Percentiles rank a stretch among this genome's conserved stretches.
These are phyloP conservation scores for Sclerotinia nivalis DNA, from an alignment of 2,329 filamentous ascomycete species.

Conservation along the genomic window DNA sequence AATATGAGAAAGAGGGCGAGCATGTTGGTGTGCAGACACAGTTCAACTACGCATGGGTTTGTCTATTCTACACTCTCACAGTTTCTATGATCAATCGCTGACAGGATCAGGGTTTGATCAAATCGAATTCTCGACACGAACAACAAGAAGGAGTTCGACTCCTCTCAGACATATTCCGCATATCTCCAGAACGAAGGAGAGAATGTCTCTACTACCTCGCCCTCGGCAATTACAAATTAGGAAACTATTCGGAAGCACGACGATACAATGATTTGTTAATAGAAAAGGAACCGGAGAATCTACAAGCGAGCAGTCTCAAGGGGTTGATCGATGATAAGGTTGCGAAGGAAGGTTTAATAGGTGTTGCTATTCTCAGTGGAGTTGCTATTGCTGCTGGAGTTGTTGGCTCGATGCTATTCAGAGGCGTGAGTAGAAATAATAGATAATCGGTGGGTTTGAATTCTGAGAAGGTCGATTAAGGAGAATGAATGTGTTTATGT, in stretches of 20 bases:
- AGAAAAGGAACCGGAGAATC: constrained; percentile 85
- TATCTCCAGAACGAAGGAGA: constrained; percentile 85
- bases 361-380: constrained; percentile 91
- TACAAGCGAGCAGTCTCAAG: constrained; percentile 85
- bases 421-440: constrained; percentile 63
- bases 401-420: constrained; percentile 82
- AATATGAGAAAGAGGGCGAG: constrained; percentile 97
- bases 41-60: constrained; percentile 99
- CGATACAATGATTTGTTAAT: constrained; percentile 92
- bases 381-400: constrained; percentile 92
- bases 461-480: not conserved
- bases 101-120: constrained; percentile 79
- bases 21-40: constrained; percentile 97
- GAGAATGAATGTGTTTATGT: not conserved
- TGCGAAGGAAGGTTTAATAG: constrained; percentile 88
- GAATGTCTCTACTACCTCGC: constrained; percentile 99
- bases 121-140: constrained; percentile 79
- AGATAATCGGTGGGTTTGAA: constrained; percentile 27
- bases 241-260: constrained; percentile 93
- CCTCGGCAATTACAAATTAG: constrained; percentile 96
- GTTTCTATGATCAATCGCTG: not conserved
- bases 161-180: constrained; percentile 94
- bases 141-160: constrained; percentile 94
- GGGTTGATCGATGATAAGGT: constrained; percentile 94
- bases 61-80: constrained; percentile 31